These are phyloP conservation scores for Periglandula ipomoeae DNA, from an alignment of 2,329 filamentous ascomycete species.

Conservation along the genomic window DNA sequence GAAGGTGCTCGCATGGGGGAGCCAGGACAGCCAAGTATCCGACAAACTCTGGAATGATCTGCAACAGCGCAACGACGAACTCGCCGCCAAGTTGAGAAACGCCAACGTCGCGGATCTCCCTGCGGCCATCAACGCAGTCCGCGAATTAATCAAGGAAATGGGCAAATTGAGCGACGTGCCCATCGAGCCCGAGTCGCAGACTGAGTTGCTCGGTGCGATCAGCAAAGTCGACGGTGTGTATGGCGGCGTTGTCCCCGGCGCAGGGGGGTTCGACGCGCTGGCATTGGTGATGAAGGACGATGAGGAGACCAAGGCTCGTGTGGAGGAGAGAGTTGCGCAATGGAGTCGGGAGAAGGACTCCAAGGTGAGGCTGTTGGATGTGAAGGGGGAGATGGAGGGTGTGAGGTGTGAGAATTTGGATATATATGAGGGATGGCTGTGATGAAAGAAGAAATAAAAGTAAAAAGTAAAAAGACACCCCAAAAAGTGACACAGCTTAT, in stretches of 20 bases:
- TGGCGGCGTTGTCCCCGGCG: slow-evolving; percentile 87
- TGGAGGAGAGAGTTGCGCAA: slow-evolving; percentile 52
- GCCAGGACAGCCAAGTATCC: slow-evolving; percentile 53
- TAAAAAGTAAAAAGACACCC: not conserved
- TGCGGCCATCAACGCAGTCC: slow-evolving; percentile 40
- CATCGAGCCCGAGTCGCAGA: slow-evolving; percentile 84
- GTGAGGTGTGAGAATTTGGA: slow-evolving; percentile 36
- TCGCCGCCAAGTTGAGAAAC: slow-evolving; percentile 56
- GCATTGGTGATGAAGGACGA: slow-evolving; percentile 71
- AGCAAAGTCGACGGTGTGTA: slow-evolving; percentile 67
- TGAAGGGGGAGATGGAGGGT: slow-evolving; percentile 67
- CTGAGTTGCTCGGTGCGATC: slow-evolving; percentile 70
- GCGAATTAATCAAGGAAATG: slow-evolving; percentile 65
- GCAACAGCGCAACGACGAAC: slow-evolving; percentile 62
- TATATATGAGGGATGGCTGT: slow-evolving; percentile 37
- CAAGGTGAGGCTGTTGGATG: slow-evolving; percentile 58
- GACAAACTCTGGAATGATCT: slow-evolving; percentile 64
- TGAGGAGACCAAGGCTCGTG: slow-evolving; percentile 46
- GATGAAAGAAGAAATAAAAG: not conserved
- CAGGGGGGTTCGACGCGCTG: slow-evolving; percentile 87
- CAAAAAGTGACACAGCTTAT: not conserved
- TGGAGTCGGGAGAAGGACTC: slow-evolving; percentile 56
- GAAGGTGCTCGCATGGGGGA: slow-evolving; percentile 75
- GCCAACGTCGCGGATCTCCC: slow-evolving; percentile 34
- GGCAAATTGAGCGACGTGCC: slow-evolving; percentile 65